phyloP scores from a whole-genome alignment of 257 asterid genomes.

The Solanum stenotomum region DNA sequence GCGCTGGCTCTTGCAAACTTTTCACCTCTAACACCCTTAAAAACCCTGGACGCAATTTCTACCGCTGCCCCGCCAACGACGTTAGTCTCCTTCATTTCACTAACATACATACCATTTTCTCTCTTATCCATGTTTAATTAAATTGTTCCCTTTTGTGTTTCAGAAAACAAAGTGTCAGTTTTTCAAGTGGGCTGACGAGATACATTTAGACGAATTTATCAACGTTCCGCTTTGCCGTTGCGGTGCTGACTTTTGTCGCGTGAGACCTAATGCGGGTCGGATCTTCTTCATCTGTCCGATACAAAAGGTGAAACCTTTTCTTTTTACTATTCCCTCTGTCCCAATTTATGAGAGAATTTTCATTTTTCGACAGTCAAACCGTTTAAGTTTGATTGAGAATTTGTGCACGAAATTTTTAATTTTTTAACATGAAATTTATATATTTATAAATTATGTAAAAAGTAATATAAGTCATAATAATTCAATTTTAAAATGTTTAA shows the following conservation, averaged over 20 bases:
- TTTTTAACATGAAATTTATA: too few species aligned
- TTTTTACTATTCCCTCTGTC: not conserved
- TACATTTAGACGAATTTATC: constrained; percentile 11
- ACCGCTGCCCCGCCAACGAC: not conserved
- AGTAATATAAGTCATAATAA: too few species aligned
- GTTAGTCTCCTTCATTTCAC: constrained; percentile 8
- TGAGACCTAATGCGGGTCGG: constrained; percentile 32
- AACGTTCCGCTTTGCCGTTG: constrained; percentile 41
- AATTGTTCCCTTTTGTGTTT: not conserved
- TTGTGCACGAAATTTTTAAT: too few species aligned
- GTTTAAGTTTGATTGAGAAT: too few species aligned
- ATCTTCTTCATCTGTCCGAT: constrained; percentile 29
- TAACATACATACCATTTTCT: not conserved
- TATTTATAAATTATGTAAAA: too few species aligned
- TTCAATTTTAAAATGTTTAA: too few species aligned
- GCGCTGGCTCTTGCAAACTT: not conserved
- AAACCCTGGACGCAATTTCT: not conserved
- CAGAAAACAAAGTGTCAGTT: not conserved
- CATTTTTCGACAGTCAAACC: too few species aligned
- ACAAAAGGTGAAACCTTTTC: constrained; percentile 24
- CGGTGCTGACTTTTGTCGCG: constrained; percentile 49
- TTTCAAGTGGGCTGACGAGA: constrained; percentile 39
- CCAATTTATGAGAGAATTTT: too few species aligned
- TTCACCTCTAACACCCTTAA: not conserved
- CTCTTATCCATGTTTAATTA: not conserved